Percentiles rank a stretch among this genome's conserved stretches.
Evolutionary conservation across 371 early-diverging fungal species (phyloP).

Genomic region (Mucor racemosus): DNA sequence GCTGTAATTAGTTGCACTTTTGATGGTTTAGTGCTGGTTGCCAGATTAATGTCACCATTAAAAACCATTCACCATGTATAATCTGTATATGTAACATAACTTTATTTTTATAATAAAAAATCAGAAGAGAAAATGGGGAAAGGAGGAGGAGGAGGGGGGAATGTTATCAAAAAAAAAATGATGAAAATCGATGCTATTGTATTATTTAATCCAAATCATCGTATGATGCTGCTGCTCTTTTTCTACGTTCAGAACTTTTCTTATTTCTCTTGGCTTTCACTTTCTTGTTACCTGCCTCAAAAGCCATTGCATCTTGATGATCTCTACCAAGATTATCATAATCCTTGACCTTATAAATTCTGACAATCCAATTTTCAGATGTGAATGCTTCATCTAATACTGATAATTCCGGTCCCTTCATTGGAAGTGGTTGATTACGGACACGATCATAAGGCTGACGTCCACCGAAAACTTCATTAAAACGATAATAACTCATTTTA

Average conservation of each 20-base stretch:
- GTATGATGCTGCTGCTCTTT: constrained; percentile 37
- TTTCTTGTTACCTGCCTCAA: constrained; percentile 63
- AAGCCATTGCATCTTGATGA: constrained; percentile 70
- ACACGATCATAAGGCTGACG: constrained; percentile 85
- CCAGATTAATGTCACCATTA: neutral
- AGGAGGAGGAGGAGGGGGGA: neutral
- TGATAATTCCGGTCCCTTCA: constrained; percentile 78
- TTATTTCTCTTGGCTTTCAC: constrained; percentile 39
- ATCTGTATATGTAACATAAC: too few species aligned
- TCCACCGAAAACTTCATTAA: constrained; percentile 84
- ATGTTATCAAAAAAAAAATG: neutral
- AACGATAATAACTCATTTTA: constrained; percentile 96
- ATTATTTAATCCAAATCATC: constrained; percentile 32
- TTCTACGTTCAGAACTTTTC: constrained; percentile 52
- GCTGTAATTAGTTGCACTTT: constrained; percentile 45
- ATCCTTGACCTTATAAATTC: constrained; percentile 95
- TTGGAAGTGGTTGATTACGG: constrained; percentile 78
- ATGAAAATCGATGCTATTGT: neutral
- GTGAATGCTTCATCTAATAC: constrained; percentile 93
- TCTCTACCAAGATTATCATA: constrained; percentile 90
- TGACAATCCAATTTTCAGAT: constrained; percentile 93
- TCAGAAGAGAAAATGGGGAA: neutral
- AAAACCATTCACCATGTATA: neutral
- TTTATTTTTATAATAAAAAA: too few species aligned
- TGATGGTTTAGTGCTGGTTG: constrained; percentile 53